These are phyloP conservation scores for Erigeron canadensis DNA, from an alignment of 129 eudicot species.

Conservation along the genomic window DNA sequence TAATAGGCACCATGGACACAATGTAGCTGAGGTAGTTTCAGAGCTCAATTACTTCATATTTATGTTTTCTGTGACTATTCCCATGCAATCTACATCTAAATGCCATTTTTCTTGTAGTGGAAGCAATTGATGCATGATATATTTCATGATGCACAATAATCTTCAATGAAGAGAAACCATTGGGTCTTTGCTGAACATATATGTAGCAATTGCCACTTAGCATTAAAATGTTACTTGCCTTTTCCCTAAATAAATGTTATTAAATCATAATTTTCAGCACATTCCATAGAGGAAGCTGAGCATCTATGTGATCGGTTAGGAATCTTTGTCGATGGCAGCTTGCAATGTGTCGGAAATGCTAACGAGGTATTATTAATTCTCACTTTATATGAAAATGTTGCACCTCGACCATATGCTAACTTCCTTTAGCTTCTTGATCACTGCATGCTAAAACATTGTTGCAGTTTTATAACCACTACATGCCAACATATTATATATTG, in stretches of 20 bases:
- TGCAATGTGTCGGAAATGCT: constrained; percentile 86
- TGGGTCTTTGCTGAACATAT: too few relatives aligned
- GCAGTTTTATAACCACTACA: background rate
- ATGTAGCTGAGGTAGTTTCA: constrained; percentile 75
- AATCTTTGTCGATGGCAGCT: constrained; percentile 85
- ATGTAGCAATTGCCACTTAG: too few relatives aligned
- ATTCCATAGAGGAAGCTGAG: constrained; percentile 98
- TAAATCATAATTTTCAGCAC: constrained; percentile 53
- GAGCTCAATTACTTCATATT: background rate
- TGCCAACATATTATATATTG: background rate
- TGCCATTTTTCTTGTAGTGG: too few relatives aligned
- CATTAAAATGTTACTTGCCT: too few relatives aligned
- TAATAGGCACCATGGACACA: constrained; percentile 90
- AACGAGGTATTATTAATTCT: constrained; percentile 61
- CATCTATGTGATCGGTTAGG: constrained; percentile 91
- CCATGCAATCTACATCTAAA: background rate
- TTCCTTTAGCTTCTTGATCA: background rate
- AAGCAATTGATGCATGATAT: too few relatives aligned
- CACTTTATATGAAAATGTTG: background rate
- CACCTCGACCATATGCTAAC: background rate
- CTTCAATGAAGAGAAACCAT: too few relatives aligned
- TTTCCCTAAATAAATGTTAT: background rate
- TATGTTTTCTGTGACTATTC: constrained; percentile 11
- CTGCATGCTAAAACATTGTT: background rate
- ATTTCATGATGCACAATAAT: too few relatives aligned